Evolutionary conservation across 805 yeast genomes (phyloP), one percentile per base, ranked within the genome.

Genomic region (Metahyphopichia silvanorum): DNA sequence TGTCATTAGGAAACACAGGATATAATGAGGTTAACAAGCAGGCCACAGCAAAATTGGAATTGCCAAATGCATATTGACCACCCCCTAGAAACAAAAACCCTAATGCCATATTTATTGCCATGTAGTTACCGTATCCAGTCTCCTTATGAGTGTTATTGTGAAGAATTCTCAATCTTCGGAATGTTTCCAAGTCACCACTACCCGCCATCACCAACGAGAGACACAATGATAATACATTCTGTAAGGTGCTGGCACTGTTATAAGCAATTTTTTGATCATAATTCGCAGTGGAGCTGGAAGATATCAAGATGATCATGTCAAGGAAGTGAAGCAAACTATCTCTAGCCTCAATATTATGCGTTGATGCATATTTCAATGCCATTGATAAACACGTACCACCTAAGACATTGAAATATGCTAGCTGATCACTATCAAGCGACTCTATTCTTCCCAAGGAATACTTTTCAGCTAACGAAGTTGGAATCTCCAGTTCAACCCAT

Each of bases 51-150:
- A 82, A 64, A 34, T 76, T 71, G 3, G 83, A 74, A 12, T 69
- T 71, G 23, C 76, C 69, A 37, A 93, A 74, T 0, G 95, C 88
- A 55, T 78, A 87, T 53, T 87, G 96, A 0, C 98, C 96, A 2
- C 96, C 93, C 0, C 96, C 96, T 22, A 93, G 55, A 51, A 91
- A 89, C 33, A 91, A 63, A 46, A 91, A 78, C 2, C 99, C 99
- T 23, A 93, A 57, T 0, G 95, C 85, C 66, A 86, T 73, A 46
- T 85, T 86, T 2, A 80, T 67, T 0, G 89, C 85, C 78, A 84
- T 77, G 47, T 76, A 85, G 38, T 78, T 76, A 0, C 95, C 93
- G 53, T 75, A 87, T 7, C 68, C 66, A 27, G 66, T 57, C 24
- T 48, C 69, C 22, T 55, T 61, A 18, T 63, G 65, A 0, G 75